Conservation (phyloP, 208 protist species). For the Wallacemonas sp. region DNA sequence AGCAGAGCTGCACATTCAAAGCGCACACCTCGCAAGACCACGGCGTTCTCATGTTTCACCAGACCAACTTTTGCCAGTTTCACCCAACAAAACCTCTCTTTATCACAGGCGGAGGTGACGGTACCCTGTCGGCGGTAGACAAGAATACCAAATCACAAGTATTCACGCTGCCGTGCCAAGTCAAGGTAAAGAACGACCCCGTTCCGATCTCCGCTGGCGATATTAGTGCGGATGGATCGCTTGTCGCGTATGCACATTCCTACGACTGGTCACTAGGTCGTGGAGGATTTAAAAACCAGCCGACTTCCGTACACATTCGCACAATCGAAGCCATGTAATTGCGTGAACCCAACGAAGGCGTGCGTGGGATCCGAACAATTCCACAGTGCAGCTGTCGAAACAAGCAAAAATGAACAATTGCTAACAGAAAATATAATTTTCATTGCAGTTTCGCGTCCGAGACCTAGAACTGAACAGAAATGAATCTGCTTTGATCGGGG, state of each 20-base stretch:
- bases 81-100: slow-evolving; percentile 43
- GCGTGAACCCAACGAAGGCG: too few species aligned
- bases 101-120: slow-evolving; percentile 75
- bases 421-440: too few species aligned
- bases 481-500: too few species aligned
- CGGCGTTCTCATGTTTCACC: slow-evolving; percentile 44
- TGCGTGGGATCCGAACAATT: too few species aligned
- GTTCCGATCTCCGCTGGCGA: slow-evolving; percentile 79
- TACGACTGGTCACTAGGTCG: slow-evolving; percentile 89
- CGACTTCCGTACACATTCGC: slow-evolving; percentile 47
- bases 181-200: slow-evolving; percentile 34
- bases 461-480: too few species aligned
- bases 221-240: slow-evolving; percentile 51
- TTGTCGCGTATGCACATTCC: slow-evolving; percentile 76
- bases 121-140: slow-evolving; percentile 46
- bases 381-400: too few species aligned
- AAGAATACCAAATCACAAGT: slow-evolving; percentile 35
- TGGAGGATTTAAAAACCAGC: slow-evolving; percentile 46
- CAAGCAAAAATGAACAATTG: too few species aligned
- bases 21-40: slow-evolving; percentile 49
- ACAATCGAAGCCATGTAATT: slow-evolving; percentile 10
- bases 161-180: slow-evolving; percentile 26
- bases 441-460: too few species aligned
- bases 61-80: slow-evolving; percentile 77
- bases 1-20: slow-evolving; percentile 65